A percentile compares a stretch with the other conserved stretches of the same genome.
These are phyloP conservation scores for Fusarium globosum DNA, from an alignment of 2,329 filamentous ascomycete species.

Conservation along the genomic window DNA sequence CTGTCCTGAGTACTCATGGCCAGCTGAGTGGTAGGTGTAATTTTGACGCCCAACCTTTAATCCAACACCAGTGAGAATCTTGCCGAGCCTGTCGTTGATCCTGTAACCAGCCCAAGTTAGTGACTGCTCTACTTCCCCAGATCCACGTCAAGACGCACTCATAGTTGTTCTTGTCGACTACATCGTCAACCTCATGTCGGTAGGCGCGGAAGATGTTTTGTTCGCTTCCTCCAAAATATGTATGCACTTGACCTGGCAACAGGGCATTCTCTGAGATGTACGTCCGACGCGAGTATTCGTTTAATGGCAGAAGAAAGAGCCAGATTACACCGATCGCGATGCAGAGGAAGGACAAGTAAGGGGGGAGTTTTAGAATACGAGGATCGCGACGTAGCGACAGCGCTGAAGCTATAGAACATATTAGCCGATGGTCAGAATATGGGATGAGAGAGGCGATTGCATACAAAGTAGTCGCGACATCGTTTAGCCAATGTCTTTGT, in stretches of 20 bases:
- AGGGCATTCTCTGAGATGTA: slow-evolving; percentile 99
- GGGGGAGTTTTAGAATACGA: slow-evolving; percentile 83
- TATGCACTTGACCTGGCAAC: slow-evolving; percentile 94
- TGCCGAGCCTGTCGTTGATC: slow-evolving; percentile 77
- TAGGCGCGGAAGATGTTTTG: slow-evolving; percentile 95
- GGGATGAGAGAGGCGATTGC: slow-evolving; percentile 32
- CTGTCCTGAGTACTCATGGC: slow-evolving; percentile 79
- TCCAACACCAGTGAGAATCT: slow-evolving; percentile 80
- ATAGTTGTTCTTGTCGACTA: slow-evolving; percentile 65
- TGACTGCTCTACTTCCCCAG: not conserved
- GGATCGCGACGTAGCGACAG: slow-evolving; percentile 82
- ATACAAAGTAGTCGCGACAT: slow-evolving; percentile 68
- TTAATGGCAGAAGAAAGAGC: slow-evolving; percentile 88
- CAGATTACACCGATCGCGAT: slow-evolving; percentile 87
- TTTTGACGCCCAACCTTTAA: slow-evolving; percentile 90
- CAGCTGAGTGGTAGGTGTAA: slow-evolving; percentile 85
- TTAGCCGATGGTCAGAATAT: slow-evolving; percentile 5
- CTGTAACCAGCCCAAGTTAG: slow-evolving; percentile 47
- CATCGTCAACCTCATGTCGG: slow-evolving; percentile 79
- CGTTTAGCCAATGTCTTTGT: slow-evolving; percentile 20
- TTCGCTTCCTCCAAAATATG: slow-evolving; percentile 96
- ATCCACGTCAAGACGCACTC: slow-evolving; percentile 55
- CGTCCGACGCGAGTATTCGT: slow-evolving; percentile 90
- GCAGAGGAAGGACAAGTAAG: slow-evolving; percentile 87
- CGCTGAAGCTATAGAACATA: slow-evolving; percentile 61